Base-by-base conservation (phyloP, 768 basidiomycete genomes). In the Podaxis sp. region DNA sequence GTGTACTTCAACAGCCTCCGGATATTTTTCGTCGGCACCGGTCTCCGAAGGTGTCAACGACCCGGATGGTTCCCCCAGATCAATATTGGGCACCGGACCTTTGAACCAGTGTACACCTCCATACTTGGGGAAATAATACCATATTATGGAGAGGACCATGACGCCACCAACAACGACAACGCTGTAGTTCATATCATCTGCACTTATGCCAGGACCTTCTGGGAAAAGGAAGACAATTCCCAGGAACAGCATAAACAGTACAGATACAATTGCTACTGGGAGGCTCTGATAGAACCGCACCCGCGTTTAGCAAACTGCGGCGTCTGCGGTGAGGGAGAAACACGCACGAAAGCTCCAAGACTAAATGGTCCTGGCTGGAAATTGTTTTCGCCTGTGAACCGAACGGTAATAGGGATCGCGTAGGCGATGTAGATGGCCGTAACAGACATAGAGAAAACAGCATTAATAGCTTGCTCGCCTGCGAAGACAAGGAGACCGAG, bases 101-200 rank as follows among this genome's bases (percentile, higher is more conserved):
- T 75, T 82, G 69, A 91, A 91, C 89, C 89, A 91, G 67, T 89
- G 75, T n/a, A 81, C 77, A 2, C 90, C 91, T 4, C 90, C 90
- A 57, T 91, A 90, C 43, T 79, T 76, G 0, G 89, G 89, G 71
- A 88, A 81, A 72, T 86, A 91, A 70, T 87, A 93, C 78, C 86
- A 93, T 1, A 78, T 65, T 15, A 88, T 67, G 2, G 88, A 83
- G 27, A 91, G 78, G 3, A 77, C 53, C 63, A 91, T 73, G 2
- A 86, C 78, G 2, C 86, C 89, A 0, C 85, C 86, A 2, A 87
- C 74, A 3, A 93, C 90, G 33, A 88, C 86, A 43, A 87, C 76
- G 0, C 85, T 83, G 66, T 91, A 93, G 72, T 92, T 92, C 90
- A 93, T 91, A 56, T 76, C 75, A 11, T 66, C 61, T 3, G 79